Evolutionary conservation across 306 rosid genomes (phyloP).

Genomic region (Cicer chorassanicum): DNA sequence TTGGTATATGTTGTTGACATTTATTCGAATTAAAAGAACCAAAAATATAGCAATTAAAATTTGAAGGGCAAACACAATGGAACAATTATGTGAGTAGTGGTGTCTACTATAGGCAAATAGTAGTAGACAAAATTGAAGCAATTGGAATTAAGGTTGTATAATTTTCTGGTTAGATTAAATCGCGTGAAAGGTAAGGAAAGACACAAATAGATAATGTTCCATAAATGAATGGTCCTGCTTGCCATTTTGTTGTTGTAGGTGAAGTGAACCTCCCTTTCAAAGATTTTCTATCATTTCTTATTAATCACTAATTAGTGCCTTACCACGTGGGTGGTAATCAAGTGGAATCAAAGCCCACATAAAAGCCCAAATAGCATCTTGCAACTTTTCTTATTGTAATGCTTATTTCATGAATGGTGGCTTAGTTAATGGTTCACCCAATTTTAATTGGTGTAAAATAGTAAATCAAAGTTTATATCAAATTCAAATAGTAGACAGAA

Average conservation of each 20-base stretch:
- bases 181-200: conserved; percentile 45
- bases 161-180: conserved; percentile 39
- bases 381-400: conserved; percentile 10
- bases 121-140: conserved; percentile 43
- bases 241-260: conserved; percentile 48
- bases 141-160: conserved; percentile 26
- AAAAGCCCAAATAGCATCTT: neutral
- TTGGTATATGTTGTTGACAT: conserved; percentile 24
- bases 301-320: conserved; percentile 31
- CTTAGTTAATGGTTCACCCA: neutral
- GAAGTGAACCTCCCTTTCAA: conserved; percentile 31
- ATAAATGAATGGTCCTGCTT: conserved; percentile 37
- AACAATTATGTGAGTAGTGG: conserved; percentile 26
- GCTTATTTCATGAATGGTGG: neutral
- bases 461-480: neutral
- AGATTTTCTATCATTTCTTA: conserved; percentile 1
- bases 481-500: neutral
- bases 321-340: conserved; percentile 45
- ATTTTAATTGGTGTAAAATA: neutral
- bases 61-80: conserved; percentile 20
- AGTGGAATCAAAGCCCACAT: conserved; percentile 37
- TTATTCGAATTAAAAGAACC: conserved; percentile 24
- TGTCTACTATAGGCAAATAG: conserved; percentile 43
- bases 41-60: conserved; percentile 16
- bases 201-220: conserved; percentile 12